Conservation (phyloP, 179 eudicot species). For the Spinacia oleracea region DNA sequence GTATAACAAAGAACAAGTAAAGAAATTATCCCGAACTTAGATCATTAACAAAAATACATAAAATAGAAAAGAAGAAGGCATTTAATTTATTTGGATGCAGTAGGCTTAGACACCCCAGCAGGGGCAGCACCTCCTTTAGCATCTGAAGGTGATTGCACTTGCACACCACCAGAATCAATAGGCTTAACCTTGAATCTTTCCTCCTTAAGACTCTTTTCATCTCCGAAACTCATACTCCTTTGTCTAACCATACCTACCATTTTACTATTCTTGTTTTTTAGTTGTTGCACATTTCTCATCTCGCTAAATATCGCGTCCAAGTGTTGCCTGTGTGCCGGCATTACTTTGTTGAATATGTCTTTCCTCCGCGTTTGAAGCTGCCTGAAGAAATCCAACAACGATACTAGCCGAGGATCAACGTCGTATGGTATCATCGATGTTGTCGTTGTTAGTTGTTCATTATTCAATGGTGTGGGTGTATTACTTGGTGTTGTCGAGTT, state of each 20-base stretch:
- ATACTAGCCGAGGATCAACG: constrained; percentile 30
- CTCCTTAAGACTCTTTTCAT: constrained; percentile 11
- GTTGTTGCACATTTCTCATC: constrained; percentile 4
- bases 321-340: constrained; percentile 25
- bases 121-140: too few relatives aligned
- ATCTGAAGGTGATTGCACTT: constrained; percentile 10
- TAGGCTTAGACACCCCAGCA: constrained; percentile 21
- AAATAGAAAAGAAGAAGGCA: background rate
- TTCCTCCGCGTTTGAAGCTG: constrained; percentile 28
- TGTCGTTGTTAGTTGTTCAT: background rate
- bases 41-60: too few relatives aligned
- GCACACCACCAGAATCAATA: constrained; percentile 24
- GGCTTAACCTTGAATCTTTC: constrained; percentile 41
- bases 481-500: background rate
- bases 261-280: background rate
- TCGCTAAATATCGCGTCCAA: constrained; percentile 27
- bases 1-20: too few relatives aligned
- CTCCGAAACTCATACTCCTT: constrained; percentile 32
- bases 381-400: constrained; percentile 30
- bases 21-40: too few relatives aligned
- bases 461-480: constrained; percentile 22
- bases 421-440: background rate
- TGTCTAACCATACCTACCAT: constrained; percentile 7
- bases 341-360: constrained; percentile 26
- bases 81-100: background rate